Evolutionary conservation across 495 filamentous ascomycete genomes (phyloP).

Genomic region (Xylaria grammica): DNA sequence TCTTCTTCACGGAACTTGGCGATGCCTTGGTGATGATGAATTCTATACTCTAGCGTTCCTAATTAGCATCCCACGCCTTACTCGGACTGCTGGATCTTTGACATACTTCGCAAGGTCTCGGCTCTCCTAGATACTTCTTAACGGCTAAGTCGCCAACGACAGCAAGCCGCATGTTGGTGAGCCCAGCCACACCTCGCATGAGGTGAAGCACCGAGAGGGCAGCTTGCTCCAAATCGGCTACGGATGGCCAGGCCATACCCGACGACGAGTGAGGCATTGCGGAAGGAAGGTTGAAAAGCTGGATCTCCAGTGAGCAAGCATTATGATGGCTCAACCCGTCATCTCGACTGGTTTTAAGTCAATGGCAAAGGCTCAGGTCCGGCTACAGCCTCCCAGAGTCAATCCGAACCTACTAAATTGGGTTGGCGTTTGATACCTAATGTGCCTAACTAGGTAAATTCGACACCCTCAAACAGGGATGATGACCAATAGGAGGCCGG

Average conservation of each 20-base stretch:
- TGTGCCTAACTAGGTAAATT: conserved; percentile 23
- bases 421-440: conserved; percentile 24
- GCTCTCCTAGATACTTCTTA: conserved; percentile 16
- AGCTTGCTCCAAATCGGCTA: conserved; percentile 24
- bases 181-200: conserved; percentile 16
- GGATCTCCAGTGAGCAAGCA: conserved; percentile 16
- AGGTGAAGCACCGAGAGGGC: conserved; percentile 20
- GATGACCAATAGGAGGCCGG: conserved; percentile 20
- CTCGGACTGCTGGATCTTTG: neutral
- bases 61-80: neutral
- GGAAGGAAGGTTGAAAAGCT: conserved; percentile 8
- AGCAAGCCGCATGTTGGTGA: conserved; percentile 17
- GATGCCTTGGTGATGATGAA: conserved; percentile 21
- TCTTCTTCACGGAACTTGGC: conserved; percentile 22
- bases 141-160: conserved; percentile 23
- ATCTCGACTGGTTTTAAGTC: conserved; percentile 17
- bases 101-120: conserved; percentile 15
- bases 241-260: conserved; percentile 17
- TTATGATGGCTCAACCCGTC: conserved; percentile 6
- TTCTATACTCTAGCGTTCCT: conserved; percentile 17
- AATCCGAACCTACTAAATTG: conserved; percentile 9
- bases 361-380: neutral
- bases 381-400: neutral
- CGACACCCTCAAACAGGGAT: conserved; percentile 16
- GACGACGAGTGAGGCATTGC: conserved; percentile 18